phyloP scores from a whole-genome alignment of 2,329 filamentous ascomycete species.

The Aspergillus pseudotamarii region DNA sequence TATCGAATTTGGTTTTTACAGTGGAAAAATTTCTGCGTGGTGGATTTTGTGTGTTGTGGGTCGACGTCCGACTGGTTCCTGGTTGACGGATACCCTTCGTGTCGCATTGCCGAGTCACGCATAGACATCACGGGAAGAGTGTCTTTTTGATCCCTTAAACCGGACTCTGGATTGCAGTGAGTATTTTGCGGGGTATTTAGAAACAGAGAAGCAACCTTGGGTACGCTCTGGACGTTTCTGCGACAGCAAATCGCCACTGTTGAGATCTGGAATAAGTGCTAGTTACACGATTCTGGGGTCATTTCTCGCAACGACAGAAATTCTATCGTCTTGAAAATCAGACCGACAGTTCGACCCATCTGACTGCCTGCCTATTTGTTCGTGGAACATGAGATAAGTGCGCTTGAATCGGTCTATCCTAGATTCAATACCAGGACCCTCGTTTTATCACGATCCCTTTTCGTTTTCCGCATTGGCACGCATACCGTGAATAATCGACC shows the following conservation, averaged over 20 bases:
- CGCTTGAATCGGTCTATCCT: constrained; percentile 2
- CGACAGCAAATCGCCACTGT: background rate
- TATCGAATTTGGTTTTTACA: background rate
- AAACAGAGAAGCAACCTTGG: background rate
- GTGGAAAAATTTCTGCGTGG: background rate
- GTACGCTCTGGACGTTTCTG: background rate
- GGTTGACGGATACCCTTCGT: background rate
- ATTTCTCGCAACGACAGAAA: constrained; percentile 3
- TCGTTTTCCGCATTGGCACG: constrained; percentile 1
- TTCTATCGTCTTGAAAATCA: constrained; percentile 8
- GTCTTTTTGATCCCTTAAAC: background rate
- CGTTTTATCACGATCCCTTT: constrained; percentile 4
- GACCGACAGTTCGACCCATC: background rate
- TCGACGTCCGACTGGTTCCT: background rate
- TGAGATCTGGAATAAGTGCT: background rate
- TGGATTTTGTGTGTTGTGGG: constrained; percentile 1
- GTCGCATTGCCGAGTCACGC: constrained; percentile 6
- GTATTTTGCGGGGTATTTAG: background rate
- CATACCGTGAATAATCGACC: constrained; percentile 8
- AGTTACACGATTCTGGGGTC: constrained; percentile 5
- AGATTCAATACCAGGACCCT: constrained; percentile 7
- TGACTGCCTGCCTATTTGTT: constrained; percentile 7
- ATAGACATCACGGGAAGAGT: background rate
- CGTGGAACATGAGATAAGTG: constrained; percentile 31
- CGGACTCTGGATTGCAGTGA: background rate